Conservation (phyloP, 352 stramenopile species). For the Phytophthora citricola region DNA sequence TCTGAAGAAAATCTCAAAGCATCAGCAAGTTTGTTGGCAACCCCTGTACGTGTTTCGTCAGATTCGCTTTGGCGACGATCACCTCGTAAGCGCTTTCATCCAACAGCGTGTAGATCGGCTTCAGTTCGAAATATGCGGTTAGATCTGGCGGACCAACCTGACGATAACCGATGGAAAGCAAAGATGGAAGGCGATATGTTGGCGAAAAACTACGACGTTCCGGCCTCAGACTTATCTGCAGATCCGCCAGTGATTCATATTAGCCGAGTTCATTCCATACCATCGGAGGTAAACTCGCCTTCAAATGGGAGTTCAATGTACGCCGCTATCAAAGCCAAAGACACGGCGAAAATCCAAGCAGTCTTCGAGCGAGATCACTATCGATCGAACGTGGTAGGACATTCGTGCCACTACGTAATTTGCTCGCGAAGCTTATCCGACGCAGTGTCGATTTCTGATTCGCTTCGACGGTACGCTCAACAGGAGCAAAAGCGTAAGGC, state of each 20-base stretch:
- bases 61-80: conserved; percentile 48
- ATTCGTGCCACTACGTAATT: conserved; percentile 42
- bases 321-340: conserved; percentile 21
- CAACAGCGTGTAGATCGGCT: conserved; percentile 13
- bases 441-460: conserved; percentile 28
- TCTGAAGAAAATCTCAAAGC: conserved; percentile 12
- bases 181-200: conserved; percentile 9
- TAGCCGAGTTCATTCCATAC: conserved; percentile 17
- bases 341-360: conserved; percentile 27
- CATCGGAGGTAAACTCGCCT: conserved; percentile 7
- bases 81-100: conserved; percentile 38
- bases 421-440: conserved; percentile 36
- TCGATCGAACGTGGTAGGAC: conserved; percentile 25
- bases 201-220: neutral
- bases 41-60: conserved; percentile 47
- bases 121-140: conserved; percentile 36
- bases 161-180: conserved; percentile 6
- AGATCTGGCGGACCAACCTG: conserved; percentile 19
- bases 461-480: conserved; percentile 20
- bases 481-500: conserved; percentile 12
- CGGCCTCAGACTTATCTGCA: neutral
- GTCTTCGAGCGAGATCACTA: conserved; percentile 43
- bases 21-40: conserved; percentile 23
- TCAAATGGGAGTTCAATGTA: conserved; percentile 23
- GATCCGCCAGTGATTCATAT: conserved; percentile 9